These are phyloP conservation scores for Stagonosporopsis rhizophila DNA, from an alignment of 2,329 filamentous ascomycete genomes.

Conservation along the genomic window DNA sequence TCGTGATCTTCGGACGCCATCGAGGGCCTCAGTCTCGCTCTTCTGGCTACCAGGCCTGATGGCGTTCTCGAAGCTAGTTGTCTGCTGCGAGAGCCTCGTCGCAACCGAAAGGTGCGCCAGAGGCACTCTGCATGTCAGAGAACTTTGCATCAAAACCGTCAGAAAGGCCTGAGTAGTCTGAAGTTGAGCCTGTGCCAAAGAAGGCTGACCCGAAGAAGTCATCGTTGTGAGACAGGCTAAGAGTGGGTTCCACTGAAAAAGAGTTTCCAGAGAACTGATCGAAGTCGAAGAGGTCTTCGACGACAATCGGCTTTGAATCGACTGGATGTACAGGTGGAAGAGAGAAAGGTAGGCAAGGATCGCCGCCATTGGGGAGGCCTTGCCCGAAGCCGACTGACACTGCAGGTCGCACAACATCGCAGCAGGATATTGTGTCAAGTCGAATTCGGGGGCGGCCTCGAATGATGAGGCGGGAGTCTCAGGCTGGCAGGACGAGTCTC, in stretches of 20 bases:
- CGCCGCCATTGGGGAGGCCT: constrained; percentile 39
- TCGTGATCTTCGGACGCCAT: constrained; percentile 36
- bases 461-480: constrained; percentile 49
- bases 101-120: constrained; percentile 57
- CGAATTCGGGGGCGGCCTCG: constrained; percentile 67
- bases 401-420: constrained; percentile 99
- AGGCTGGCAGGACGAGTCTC: constrained; percentile 47
- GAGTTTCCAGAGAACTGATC: constrained; percentile 48
- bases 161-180: constrained; percentile 45
- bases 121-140: constrained; percentile 55
- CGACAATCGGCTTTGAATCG: constrained; percentile 47
- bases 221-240: constrained; percentile 43
- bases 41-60: constrained; percentile 32
- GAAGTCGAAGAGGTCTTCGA: constrained; percentile 50
- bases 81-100: constrained; percentile 57
- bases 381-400: constrained; percentile 81
- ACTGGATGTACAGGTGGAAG: constrained; percentile 48
- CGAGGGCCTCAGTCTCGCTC: constrained; percentile 31
- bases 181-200: constrained; percentile 38
- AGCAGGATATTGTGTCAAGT: constrained; percentile 99
- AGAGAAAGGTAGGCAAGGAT: constrained; percentile 47
- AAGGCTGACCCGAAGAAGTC: constrained; percentile 47
- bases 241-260: constrained; percentile 33
- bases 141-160: constrained; percentile 51
- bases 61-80: constrained; percentile 40